Conservation (phyloP, 140 eudicot genomes). For the Erigeron philadelphicus region DNA sequence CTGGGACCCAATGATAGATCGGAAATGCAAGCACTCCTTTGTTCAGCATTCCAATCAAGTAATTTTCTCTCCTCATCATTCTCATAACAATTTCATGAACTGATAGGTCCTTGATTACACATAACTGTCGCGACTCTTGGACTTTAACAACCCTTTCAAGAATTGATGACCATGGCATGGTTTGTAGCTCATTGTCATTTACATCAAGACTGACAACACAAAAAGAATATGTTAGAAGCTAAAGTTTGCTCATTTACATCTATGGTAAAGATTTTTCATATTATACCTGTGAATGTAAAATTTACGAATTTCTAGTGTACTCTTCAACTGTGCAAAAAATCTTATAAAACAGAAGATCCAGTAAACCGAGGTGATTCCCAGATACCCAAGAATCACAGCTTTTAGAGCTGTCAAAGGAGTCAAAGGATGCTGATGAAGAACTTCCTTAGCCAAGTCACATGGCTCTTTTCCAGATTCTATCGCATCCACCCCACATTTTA, state of each 20-base stretch:
- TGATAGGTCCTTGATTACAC: slow-evolving; percentile 18
- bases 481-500: slow-evolving; percentile 24
- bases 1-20: slow-evolving; percentile 14
- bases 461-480: slow-evolving; percentile 14
- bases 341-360: slow-evolving; percentile 22
- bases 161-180: slow-evolving; percentile 15
- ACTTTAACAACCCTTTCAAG: slow-evolving; percentile 17
- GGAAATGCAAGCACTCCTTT: slow-evolving; percentile 25
- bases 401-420: slow-evolving; percentile 12
- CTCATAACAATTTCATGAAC: slow-evolving; percentile 20
- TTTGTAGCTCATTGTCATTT: slow-evolving; percentile 13
- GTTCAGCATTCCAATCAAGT: slow-evolving; percentile 21
- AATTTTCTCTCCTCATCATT: slow-evolving; percentile 23
- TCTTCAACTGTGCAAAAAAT: slow-evolving; percentile 15
- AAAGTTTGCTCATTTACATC: not conserved
- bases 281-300: slow-evolving; percentile 16
- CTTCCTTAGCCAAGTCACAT: slow-evolving; percentile 20
- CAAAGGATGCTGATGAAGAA: slow-evolving; percentile 20
- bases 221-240: not conserved
- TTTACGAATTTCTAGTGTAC: slow-evolving; percentile 9
- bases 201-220: slow-evolving; percentile 7
- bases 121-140: slow-evolving; percentile 18
- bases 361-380: slow-evolving; percentile 11
- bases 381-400: slow-evolving; percentile 21
- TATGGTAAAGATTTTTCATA: not conserved